Evolutionary conservation across 2,329 filamentous ascomycete species (phyloP).

Genomic region (Nakataea oryzae): DNA sequence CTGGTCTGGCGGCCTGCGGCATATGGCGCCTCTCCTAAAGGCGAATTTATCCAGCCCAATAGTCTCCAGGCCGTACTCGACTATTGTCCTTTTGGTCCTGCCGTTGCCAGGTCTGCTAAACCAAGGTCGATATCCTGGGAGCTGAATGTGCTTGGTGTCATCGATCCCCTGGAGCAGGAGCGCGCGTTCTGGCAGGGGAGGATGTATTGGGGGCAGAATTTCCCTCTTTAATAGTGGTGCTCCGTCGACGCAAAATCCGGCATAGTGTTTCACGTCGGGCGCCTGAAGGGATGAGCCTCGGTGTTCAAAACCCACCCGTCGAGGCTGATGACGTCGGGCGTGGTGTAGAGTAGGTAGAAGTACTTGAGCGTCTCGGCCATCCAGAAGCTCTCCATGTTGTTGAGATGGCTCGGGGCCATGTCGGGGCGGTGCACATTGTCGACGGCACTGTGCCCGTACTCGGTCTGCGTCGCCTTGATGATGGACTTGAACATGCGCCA

Average conservation of each 20-base stretch:
- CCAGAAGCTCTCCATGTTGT: constrained; percentile 86
- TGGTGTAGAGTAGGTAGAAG: constrained; percentile 72
- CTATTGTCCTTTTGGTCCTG: too few relatives aligned
- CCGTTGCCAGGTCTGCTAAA: too few relatives aligned
- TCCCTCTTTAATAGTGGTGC: too few relatives aligned
- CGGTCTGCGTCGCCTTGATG: constrained; percentile 52
- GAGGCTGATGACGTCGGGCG: constrained; percentile 53
- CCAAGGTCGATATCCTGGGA: too few relatives aligned
- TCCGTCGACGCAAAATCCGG: background rate
- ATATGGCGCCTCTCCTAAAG: too few relatives aligned
- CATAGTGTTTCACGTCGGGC: constrained; percentile 28
- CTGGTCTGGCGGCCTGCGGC: too few relatives aligned
- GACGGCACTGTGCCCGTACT: constrained; percentile 61
- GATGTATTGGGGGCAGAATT: too few relatives aligned
- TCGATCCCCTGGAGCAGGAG: too few relatives aligned
- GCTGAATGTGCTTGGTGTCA: too few relatives aligned
- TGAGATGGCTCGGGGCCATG: constrained; percentile 23
- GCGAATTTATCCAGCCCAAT: too few relatives aligned
- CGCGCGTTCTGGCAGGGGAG: too few relatives aligned
- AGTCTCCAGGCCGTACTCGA: too few relatives aligned
- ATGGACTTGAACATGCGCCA: constrained; percentile 79
- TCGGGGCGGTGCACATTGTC: constrained; percentile 43
- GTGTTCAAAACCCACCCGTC: constrained; percentile 61
- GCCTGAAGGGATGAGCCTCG: constrained; percentile 48
- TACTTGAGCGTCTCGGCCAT: constrained; percentile 87